A percentile compares a stretch with the other conserved stretches of the same genome.
phyloP scores from a whole-genome alignment of 2,329 filamentous ascomycete species.

The Colletotrichum costaricense region DNA sequence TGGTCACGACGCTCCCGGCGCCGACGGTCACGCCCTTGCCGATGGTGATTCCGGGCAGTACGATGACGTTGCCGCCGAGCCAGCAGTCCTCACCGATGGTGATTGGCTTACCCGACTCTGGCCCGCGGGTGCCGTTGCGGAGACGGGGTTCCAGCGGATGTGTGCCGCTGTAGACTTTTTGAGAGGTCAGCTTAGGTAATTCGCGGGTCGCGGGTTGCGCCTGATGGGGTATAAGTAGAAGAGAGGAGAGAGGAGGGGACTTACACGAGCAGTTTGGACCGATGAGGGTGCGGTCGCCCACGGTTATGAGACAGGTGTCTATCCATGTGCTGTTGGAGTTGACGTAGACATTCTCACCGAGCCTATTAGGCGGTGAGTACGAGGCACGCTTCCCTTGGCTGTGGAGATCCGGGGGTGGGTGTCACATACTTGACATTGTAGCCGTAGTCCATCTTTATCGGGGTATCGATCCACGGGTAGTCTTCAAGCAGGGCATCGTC shows the following conservation, averaged over 20 bases:
- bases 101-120: slow-evolving; percentile 80
- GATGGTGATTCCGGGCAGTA: slow-evolving; percentile 83
- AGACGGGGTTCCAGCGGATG: slow-evolving; percentile 82
- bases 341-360: slow-evolving; percentile 79
- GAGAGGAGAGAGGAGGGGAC: neutral
- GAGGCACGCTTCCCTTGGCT: neutral
- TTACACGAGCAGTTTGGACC: slow-evolving; percentile 77
- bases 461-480: slow-evolving; percentile 76
- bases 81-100: slow-evolving; percentile 84
- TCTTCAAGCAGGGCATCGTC: slow-evolving; percentile 74
- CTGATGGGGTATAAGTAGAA: neutral
- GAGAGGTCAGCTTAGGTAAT: slow-evolving; percentile 37
- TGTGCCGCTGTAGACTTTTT: slow-evolving; percentile 73
- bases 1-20: slow-evolving; percentile 87
- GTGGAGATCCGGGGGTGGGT: neutral
- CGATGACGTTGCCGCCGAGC: slow-evolving; percentile 77
- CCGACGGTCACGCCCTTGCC: slow-evolving; percentile 80
- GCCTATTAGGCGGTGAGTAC: slow-evolving; percentile 43
- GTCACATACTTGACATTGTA: slow-evolving; percentile 70
- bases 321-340: slow-evolving; percentile 81
- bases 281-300: slow-evolving; percentile 82
- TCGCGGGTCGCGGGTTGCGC: neutral
- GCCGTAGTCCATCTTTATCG: slow-evolving; percentile 82
- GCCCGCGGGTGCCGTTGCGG: slow-evolving; percentile 79
- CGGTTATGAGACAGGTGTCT: slow-evolving; percentile 79